Base-by-base conservation (phyloP, 371 early-diverging fungal genomes). In the Scutellospora calospora region DNA sequence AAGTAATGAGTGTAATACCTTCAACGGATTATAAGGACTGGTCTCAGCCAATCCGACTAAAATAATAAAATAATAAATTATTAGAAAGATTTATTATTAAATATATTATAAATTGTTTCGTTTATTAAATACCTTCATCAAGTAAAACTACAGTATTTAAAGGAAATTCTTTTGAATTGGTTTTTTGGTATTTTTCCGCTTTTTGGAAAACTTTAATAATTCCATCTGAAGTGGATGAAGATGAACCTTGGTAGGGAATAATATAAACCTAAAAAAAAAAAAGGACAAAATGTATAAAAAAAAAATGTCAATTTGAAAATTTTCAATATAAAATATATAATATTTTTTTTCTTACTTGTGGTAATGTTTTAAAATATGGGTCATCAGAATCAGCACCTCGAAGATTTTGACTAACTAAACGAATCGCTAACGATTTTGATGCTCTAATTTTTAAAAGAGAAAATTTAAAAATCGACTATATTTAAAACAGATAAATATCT, bases 311-410 rank as follows among this genome's bases (percentile, higher is more conserved):
- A 33, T 22, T 51, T 54, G 51, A 20, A 51, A 49, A 73, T 20
- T 6, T 5, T 18, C 18, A 29, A 25, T 18, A 12, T 18, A 52
- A 63, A n/a, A 45, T 6, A 9, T 11, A 12, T 9, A 45, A 4
- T 2, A 45, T 9, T 45, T 11, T 11, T 45, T 45, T 45, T 45
- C 45, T 11, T 79, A 81, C 81, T 27, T 62, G 65, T 8, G 81
- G 81, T n/a, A 76, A 52, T 3, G 14, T 29, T 76, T 49, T 54
- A 38, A 81, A 81, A 49, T 76, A 81, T 6, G n/a, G 27, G 45
- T 81, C 81, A 51, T 31, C 22, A 38, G 81, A 81, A 22, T 81
- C 81, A 2, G 76, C 38, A 51, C 81, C 81, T 60, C 77, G 77
- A n/a, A 81, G 79, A 76, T 81, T 81, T n/a, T 55, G 52, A 60